phyloP scores from a whole-genome alignment of 768 basidiomycete species.

The Naganishia vaughanmartiniae region DNA sequence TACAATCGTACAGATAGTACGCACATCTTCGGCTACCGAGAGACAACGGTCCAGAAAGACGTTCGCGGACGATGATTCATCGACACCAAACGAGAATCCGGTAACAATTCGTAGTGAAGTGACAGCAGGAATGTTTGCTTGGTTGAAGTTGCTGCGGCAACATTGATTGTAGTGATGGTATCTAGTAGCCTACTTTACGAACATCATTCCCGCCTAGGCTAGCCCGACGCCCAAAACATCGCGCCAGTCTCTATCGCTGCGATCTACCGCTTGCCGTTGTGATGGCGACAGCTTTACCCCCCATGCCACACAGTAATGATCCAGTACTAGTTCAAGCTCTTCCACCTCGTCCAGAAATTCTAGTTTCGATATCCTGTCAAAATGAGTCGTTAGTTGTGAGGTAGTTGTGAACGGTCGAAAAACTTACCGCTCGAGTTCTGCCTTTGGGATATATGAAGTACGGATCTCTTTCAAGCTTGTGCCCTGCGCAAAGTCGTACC shows the following conservation, averaged over 20 bases:
- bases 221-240: not conserved
- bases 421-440: constrained; percentile 47
- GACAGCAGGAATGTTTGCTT: no score
- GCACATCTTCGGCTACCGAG: no score
- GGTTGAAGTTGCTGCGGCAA: no score
- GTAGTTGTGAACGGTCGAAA: constrained; percentile 53
- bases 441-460: constrained; percentile 44
- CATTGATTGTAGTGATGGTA: no score
- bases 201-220: no score
- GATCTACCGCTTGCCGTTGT: not conserved
- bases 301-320: constrained; percentile 89
- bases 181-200: no score
- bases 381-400: no score
- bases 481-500: constrained; percentile 61
- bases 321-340: constrained; percentile 83
- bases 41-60: no score
- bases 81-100: no score
- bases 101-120: no score
- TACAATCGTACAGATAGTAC: no score
- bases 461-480: constrained; percentile 71
- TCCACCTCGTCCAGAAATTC: constrained; percentile 93
- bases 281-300: constrained; percentile 41
- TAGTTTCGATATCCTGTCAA: constrained; percentile 67
- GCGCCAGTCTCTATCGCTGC: not conserved
- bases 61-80: no score